Base-by-base conservation (phyloP, 495 filamentous ascomycete species). In the Penicillium nucicola region DNA sequence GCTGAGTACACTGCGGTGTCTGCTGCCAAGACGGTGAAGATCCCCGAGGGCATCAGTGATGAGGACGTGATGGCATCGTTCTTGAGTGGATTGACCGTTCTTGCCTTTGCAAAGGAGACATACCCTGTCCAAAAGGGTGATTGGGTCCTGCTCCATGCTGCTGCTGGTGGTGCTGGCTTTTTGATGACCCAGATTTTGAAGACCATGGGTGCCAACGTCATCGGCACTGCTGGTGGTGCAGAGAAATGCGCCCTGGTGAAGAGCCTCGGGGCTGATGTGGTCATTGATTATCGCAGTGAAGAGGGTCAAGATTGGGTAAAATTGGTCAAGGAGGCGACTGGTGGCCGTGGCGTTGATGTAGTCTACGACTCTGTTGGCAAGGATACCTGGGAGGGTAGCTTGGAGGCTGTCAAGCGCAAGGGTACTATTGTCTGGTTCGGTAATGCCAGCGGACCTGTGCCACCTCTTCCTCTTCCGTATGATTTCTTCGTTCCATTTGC, bases 291-390 rank as follows among this genome's bases (percentile, higher is more conserved):
- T 58, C 71, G 68, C 45, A 74, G 76, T 13, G 86, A 88, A 50
- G 81, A 78, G 56, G 84, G 72, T 4, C 83, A 81, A 54, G 81
- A 87, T 53, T 84, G 89, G 59, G 77, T 83, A 18, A 66, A 75
- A 44, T 64, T 69, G 62, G 84, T 92, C 2, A 79, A 78, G 62
- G 84, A 91, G 60, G 81, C 87, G 35, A 93, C 89, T 1, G 72
- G 68, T 12, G 83, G 84, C 1, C 61, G 78, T 40, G 93, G 93
- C 9, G 87, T 90, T 2, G 75, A 74, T 50, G 90, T 86, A 9
- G 85, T 97, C 10, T 96, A 92, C 67, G 93, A 98, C 67, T 86
- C 87, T 15, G 90, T 96, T 14, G 93, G 93, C 8, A 86, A 86
- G 74, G 76, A 78, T 45, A 97, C 93, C 0, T 96, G 95, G 75